Base-by-base conservation (phyloP, 139 green algal species). In the Tetraselmis chui region DNA sequence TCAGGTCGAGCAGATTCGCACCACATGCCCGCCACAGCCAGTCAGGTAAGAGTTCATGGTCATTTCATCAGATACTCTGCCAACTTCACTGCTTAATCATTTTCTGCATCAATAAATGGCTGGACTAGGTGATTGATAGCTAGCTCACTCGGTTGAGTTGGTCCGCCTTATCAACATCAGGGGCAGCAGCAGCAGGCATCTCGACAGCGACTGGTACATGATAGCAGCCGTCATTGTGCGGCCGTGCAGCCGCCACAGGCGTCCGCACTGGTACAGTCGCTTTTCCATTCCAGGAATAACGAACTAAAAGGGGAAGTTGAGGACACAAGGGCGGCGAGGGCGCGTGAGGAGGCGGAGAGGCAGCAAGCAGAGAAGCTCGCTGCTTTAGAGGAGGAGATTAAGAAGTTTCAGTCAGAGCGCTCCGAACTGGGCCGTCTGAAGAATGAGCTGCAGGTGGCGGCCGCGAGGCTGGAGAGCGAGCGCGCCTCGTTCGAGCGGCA, bases 381-480 rank as follows among this genome's bases (percentile, higher is more conserved):
- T 5, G 45, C 45, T 67, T 18, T 67, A 18, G 45, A 67, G 45
- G 45, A 67, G 5, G 45, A 67, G 18, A 67, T 67, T 18, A 67
- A 67, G 45, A 67, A 67, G 18, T 67, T 67, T 18, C 45, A 82
- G 58, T 58, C 83, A 76, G 90, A 94, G 84, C 85, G 87, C 22
- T 67, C 81, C 0, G 27, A 76, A 0, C 84, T 94, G 30, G 76
- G 82, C 0, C 78, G 80, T 22, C 86, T 95, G 87, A 88, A 90
- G 24, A 82, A 80, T 29, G 87, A 92, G 32, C 85, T 97, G 75
- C 87, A 95, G 81, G 85, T 90, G 74, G 90, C 85, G 0, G 82
- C 85, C 2, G 87, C 81, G 23, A 82, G 83, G 28, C 76, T 95
- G 58, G 88, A 93, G 74, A 78, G 89, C 59, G 89, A 97, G 78